These are phyloP conservation scores for Cutaneotrichosporon mucoides DNA, from an alignment of 1,284 basidiomycete genomes.

Conservation along the genomic window DNA sequence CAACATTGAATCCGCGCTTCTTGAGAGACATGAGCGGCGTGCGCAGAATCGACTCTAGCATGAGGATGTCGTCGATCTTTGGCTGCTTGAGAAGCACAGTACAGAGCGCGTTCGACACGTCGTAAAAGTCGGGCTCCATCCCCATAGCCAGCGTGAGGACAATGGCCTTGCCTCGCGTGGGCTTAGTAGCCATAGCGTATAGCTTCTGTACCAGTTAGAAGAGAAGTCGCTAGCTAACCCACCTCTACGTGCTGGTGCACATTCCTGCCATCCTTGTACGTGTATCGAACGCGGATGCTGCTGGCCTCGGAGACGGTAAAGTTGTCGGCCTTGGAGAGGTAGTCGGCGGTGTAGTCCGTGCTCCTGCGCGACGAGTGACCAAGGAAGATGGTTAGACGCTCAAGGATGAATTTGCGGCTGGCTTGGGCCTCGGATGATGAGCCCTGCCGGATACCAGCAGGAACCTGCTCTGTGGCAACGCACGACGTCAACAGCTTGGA, in stretches of 20 bases:
- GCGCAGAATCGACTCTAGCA: conserved; percentile 72
- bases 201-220: conserved; percentile 47
- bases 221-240: conserved; percentile 18
- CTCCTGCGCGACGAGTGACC: conserved; percentile 76
- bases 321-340: conserved; percentile 62
- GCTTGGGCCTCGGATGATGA: conserved; percentile 31
- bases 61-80: conserved; percentile 73
- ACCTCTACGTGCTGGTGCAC: conserved; percentile 37
- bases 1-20: conserved; percentile 65
- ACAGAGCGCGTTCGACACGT: conserved; percentile 57
- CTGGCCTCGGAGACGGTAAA: conserved; percentile 59
- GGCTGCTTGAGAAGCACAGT: conserved; percentile 67
- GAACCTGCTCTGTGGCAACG: conserved; percentile 69
- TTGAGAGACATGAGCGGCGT: conserved; percentile 80
- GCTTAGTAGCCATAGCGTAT: conserved; percentile 67
- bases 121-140: conserved; percentile 81
- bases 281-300: conserved; percentile 38
- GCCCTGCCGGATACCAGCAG: conserved; percentile 13
- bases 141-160: conserved; percentile 71
- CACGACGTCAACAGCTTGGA: conserved; percentile 66
- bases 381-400: conserved; percentile 85
- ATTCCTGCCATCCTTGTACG: conserved; percentile 30
- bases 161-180: conserved; percentile 56
- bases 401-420: conserved; percentile 59
- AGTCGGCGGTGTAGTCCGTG: conserved; percentile 54